Evolutionary conservation across 768 basidiomycete species (phyloP), one percentile per base, ranked within the genome.

Genomic region (Termitomyces sp.): DNA sequence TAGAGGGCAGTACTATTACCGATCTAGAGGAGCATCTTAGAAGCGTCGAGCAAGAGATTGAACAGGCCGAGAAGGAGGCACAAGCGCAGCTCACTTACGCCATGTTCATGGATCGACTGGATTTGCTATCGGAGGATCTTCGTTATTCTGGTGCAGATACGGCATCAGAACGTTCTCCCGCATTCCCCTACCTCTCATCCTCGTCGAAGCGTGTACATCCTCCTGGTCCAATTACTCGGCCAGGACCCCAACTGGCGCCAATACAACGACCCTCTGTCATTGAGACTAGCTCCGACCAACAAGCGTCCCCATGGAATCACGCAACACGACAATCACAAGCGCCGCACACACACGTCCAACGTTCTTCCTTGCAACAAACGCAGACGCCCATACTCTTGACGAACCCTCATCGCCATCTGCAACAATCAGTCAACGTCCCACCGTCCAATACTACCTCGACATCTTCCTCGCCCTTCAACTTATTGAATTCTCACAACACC

Each of bases 11-110:
- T 31, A 72, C 79, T 14, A 75, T 93, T 17, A 78, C 78, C 1
- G 89, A 89, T 58, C 75, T 93, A 41, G 89, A 90, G 69, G 79
- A 81, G 48, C 82, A 86, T 67, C 73, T 92, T 48, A 73, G 73
- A 57, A 80, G 80, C 42, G 71, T 89, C 49, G 79, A 82, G 62
- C 73, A 73, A 25, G 86, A 92, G 69, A 80, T 89, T 21, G 83
- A 85, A 65, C 67, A 66, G 35, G 68, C 70, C 9, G 74, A 76
- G 56, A 61, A 62, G 52, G 72, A 76, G 40, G 71, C 72, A 8
- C 50, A 63, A 25, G 49, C 55, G 25, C 56, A 46, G 57, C 51
- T 58, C 19, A 37, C 56, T 27, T 61, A 56, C 29, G 53, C 54
- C 19, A 40, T 61, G 31, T 56, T 56, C 49, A 47, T 57, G 37